Evolutionary conservation across 306 rosid species (phyloP).

Genomic region (Vicia faba): DNA sequence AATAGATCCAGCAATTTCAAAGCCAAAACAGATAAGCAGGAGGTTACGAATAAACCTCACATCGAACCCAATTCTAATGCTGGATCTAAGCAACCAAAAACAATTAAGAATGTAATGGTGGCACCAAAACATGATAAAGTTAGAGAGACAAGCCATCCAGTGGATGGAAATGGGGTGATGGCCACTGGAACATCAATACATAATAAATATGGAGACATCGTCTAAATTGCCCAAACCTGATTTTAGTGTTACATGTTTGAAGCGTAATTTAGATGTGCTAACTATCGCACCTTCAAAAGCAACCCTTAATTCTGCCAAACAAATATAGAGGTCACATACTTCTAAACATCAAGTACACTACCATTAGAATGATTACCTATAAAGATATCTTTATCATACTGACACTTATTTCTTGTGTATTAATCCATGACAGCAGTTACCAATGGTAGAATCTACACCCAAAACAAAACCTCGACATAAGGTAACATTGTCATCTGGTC

Average conservation of each 20-base stretch:
- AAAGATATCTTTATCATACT: slow-evolving; percentile 6
- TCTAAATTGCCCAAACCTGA: slow-evolving; percentile 68
- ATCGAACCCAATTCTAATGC: slow-evolving; percentile 48
- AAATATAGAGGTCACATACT: slow-evolving; percentile 52
- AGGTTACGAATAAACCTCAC: slow-evolving; percentile 41
- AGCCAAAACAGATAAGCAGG: slow-evolving; percentile 49
- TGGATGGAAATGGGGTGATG: slow-evolving; percentile 62
- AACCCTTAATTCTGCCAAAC: slow-evolving; percentile 57
- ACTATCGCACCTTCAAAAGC: slow-evolving; percentile 51
- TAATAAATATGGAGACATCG: slow-evolving; percentile 51
- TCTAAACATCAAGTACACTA: slow-evolving; percentile 70
- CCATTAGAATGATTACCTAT: slow-evolving; percentile 11
- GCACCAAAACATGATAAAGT: slow-evolving; percentile 68
- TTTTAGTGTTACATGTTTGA: slow-evolving; percentile 47
- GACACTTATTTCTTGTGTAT: slow-evolving; percentile 2
- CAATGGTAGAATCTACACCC: slow-evolving; percentile 55
- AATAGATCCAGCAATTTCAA: slow-evolving; percentile 41
- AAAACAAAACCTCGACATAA: slow-evolving; percentile 63
- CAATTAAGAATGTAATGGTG: slow-evolving; percentile 63
- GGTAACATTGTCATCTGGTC: slow-evolving; percentile 50
- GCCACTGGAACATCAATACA: slow-evolving; percentile 46
- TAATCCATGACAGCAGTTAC: slow-evolving; percentile 50
- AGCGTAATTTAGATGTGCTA: slow-evolving; percentile 59
- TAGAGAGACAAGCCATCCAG: slow-evolving; percentile 72
- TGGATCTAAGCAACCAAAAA: slow-evolving; percentile 63